Base-by-base conservation (phyloP, 495 filamentous ascomycete species). In the Bacidia rubella region DNA sequence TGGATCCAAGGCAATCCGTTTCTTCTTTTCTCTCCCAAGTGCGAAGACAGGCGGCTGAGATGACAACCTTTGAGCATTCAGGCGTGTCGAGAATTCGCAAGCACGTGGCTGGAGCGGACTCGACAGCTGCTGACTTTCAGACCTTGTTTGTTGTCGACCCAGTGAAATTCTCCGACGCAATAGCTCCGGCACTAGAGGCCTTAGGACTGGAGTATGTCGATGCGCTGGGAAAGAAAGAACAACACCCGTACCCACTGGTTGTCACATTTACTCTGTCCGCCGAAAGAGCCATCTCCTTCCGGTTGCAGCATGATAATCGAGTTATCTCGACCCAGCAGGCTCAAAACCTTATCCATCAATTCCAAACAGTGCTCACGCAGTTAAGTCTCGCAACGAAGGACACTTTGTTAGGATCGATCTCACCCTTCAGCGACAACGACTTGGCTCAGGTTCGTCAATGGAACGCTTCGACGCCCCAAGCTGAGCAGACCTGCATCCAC, bases 71-170 rank as follows among this genome's bases (percentile, higher is more conserved):
- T 49, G 67, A 77, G 47, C 73, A 76, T 24, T 49, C 61, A 70
- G 29, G 5, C 29, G 19, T 61, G 62, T 2, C 56, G 82, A 11
- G 72, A 68, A 39, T 42, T 64, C 0, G 77, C 79, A 38, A 66
- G 74, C 0, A 40, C 56, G 66, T 29, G 79, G 77, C 4, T 77
- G 73, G n/a, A n/a, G n/a, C n/a, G n/a, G n/a, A n/a, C n/a, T n/a
- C n/a, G n/a, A n/a, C n/a, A n/a, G n/a, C n/a, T n/a, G n/a, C n/a
- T 51, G 69, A 77, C 42, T 71, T 82, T 53, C 68, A 73, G 46
- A 74, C 64, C 53, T 51, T 79, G 26, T 60, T 79, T 3, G 66
- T 74, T 3, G 63, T 81, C 11, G 71, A 77, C 45, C 66, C 72
- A 12, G 15, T 47, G 25, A 54, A 49, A 48, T 35, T 17, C 43